These are phyloP conservation scores for Ballota nigra DNA, from an alignment of 257 asterid genomes.

Conservation along the genomic window DNA sequence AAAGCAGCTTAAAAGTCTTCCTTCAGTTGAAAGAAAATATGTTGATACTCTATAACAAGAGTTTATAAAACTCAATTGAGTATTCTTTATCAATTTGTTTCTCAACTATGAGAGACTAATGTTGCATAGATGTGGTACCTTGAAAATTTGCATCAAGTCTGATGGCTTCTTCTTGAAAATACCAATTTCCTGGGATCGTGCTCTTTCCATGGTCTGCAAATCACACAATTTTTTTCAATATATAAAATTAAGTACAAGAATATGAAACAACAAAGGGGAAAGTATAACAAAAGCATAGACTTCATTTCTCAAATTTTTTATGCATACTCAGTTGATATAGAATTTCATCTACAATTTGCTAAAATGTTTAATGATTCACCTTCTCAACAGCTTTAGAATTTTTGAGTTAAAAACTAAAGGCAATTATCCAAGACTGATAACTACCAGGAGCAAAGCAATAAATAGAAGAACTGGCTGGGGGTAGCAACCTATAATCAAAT, in stretches of 20 bases:
- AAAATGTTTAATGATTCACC: not conserved
- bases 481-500: constrained; percentile 10
- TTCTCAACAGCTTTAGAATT: constrained; percentile 7
- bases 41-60: constrained; percentile 9
- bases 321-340: not conserved
- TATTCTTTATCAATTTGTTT: not conserved
- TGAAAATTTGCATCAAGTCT: constrained; percentile 83
- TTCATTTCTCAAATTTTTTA: constrained; percentile 8
- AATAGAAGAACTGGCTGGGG: constrained; percentile 7
- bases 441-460: constrained; percentile 1
- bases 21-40: not conserved
- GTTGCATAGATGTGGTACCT: constrained; percentile 45
- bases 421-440: constrained; percentile 13
- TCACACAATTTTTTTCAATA: constrained; percentile 3
- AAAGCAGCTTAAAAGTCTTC: constrained; percentile 16
- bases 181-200: constrained; percentile 79
- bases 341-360: not conserved
- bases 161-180: constrained; percentile 86
- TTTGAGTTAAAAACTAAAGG: not conserved
- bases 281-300: not conserved
- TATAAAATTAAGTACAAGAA: constrained; percentile 8
- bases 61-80: constrained; percentile 17
- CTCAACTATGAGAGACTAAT: constrained; percentile 13
- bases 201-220: constrained; percentile 88
- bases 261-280: constrained; percentile 5